Conservation (phyloP, 129 eudicot species). For the Lactuca saligna region DNA sequence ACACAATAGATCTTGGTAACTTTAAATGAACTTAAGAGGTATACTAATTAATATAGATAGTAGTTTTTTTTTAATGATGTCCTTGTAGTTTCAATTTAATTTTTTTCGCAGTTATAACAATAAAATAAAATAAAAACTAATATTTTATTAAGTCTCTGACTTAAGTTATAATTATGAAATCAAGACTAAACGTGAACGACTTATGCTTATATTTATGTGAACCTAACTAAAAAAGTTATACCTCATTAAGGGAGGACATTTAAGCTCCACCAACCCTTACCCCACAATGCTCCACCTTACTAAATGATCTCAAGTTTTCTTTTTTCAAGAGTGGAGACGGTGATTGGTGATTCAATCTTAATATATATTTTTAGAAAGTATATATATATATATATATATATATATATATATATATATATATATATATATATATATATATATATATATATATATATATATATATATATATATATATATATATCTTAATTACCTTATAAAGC, state of each 20-base stretch:
- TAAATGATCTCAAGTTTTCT: constrained; percentile 8
- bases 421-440: no score
- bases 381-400: no score
- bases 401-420: no score
- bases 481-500: no score
- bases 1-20: not conserved
- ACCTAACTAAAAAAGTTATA: not conserved
- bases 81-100: no score
- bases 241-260: constrained; percentile 17
- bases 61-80: not conserved
- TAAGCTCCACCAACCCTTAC: constrained; percentile 26
- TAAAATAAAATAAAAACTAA: no score
- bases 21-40: not conserved
- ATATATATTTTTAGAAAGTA: no score
- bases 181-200: not conserved
- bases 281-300: constrained; percentile 29
- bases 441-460: no score
- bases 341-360: not conserved
- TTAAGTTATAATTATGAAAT: not conserved
- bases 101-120: no score
- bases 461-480: no score
- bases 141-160: no score
- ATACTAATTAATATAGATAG: not conserved
- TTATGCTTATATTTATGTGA: constrained; percentile 10
- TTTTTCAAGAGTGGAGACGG: constrained; percentile 15